Base-by-base conservation (phyloP, 495 filamentous ascomycete genomes). In the Neurospora tetraspora region DNA sequence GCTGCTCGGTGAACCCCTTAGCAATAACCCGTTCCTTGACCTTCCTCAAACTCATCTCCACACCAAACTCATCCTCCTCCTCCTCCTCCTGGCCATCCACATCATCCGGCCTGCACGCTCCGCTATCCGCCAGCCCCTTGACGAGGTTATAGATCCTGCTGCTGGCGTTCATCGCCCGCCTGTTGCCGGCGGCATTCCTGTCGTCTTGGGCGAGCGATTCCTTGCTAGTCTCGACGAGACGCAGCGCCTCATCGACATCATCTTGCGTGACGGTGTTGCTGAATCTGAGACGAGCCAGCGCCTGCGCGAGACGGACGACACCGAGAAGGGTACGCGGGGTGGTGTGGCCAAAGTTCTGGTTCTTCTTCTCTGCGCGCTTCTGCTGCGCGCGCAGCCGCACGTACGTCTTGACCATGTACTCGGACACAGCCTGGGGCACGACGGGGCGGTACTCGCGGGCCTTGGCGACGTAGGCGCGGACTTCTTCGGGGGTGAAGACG, bases 341-440 rank as follows among this genome's bases (percentile, higher is more conserved):
- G 38, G 94, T 93, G 81, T 99, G 93, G 4, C 93, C 91, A 81
- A 98, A 99, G 76, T 94, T 92, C 78, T 93, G 91, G 82, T 93
- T 93, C 76, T 88, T 89, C 76, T 88, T 91, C 82, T 98, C 96
- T 69, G 97, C 94, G 70, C 90, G 88, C 81, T 94, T 94, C 76
- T 96, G 93, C 75, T 92, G 88, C 76, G 94, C 91, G 45, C 96
- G 90, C 88, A 98, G 90, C 27, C 91, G 88, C 38, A 98, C 96
- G 82, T 99, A 99, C 3, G 94, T 95, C 74, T 94, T 94, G 31
- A 97, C 93, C 85, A 98, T 92, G 85, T 98, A 99, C 77, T 99
- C 96, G 3, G 92, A 93, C 9, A 98, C 91, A 27, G 85, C 83
- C 76, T 91, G 89, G 3, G 94, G 92, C 11, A 99, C 93, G 3